Evolutionary conservation across 2,329 filamentous ascomycete genomes (phyloP), one percentile per base, ranked within the genome.

Genomic region (Xylaria sp.): DNA sequence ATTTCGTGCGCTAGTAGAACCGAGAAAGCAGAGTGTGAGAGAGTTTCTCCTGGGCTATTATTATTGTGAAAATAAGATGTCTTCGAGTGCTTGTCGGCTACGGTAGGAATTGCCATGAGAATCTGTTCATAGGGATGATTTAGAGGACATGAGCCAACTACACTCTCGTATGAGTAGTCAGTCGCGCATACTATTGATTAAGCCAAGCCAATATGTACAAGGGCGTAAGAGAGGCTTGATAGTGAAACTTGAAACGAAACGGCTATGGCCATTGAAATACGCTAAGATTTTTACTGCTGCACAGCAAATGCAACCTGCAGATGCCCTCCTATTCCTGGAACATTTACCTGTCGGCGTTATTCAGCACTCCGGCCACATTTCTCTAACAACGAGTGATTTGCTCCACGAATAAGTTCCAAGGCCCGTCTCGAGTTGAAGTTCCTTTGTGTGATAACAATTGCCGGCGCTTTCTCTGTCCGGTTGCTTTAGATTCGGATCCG

Each of bases 171-270:
- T 47, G 40, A 16, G n/a, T n/a, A n/a, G n/a, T 29, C 37, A 21
- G 16, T n/a, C 29, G 23, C 42, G 42, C 53, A 25, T 23, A 2
- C 59, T 59, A 48, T 42, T 47, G 10, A 40, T 32, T 6, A 10
- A 21, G 60, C n/a, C 35, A 58, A 54, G 44, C n/a, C 37, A 48
- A 48, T 64, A 54, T n/a, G 32, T 35, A 42, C 25, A 51, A 5
- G 29, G 21, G 12, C 25, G n/a, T 23, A 35, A 35, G 32, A 35
- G n/a, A 40, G 37, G 42, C 47, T 58, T 59, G 25, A 59, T 25
- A 5, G 40, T 55, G 59, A 66, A 62, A 60, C 66, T 55, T 35
- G 58, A 69, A 69, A 69, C 66, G 59, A 66, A 69, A 63, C 53
- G 21, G 53, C 51, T 18, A 54, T 18, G 40, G 50, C 48, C 50